Conservation (phyloP, 129 eudicot species). For the Ambrosia artemisiifolia region DNA sequence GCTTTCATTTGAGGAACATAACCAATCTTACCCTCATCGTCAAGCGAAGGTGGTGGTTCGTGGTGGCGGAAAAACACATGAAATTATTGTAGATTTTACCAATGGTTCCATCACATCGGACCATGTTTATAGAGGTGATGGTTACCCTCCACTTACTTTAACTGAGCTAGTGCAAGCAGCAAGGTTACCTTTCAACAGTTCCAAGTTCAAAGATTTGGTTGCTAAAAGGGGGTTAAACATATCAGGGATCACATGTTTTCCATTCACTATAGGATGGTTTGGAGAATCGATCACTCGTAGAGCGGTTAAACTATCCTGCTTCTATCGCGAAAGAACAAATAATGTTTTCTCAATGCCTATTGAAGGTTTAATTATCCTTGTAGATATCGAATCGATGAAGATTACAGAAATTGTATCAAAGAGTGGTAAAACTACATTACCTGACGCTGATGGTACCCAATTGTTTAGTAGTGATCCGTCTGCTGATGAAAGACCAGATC, state of each 20-base stretch:
- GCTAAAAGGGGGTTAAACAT: conserved; percentile 53
- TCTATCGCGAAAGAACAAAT: conserved; percentile 59
- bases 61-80: conserved; percentile 50
- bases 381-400: conserved; percentile 49
- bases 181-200: conserved; percentile 38
- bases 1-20: conserved; percentile 39
- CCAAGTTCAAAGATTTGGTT: conserved; percentile 49
- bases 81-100: conserved; percentile 50
- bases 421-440: conserved; percentile 38
- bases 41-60: conserved; percentile 63
- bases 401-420: conserved; percentile 31
- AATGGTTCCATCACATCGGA: conserved; percentile 43
- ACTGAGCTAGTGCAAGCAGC: conserved; percentile 57
- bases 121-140: conserved; percentile 58
- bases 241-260: conserved; percentile 74
- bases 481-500: conserved; percentile 28
- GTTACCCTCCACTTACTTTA: conserved; percentile 63
- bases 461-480: conserved; percentile 21
- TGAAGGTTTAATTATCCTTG: conserved; percentile 56
- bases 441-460: conserved; percentile 59
- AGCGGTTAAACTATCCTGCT: conserved; percentile 62
- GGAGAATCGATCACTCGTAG: conserved; percentile 54
- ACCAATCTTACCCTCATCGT: conserved; percentile 52
- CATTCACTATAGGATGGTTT: conserved; percentile 79
- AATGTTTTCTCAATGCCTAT: conserved; percentile 81